phyloP scores from a whole-genome alignment of 495 filamentous ascomycete species.

The Penicillium malachiteum region DNA sequence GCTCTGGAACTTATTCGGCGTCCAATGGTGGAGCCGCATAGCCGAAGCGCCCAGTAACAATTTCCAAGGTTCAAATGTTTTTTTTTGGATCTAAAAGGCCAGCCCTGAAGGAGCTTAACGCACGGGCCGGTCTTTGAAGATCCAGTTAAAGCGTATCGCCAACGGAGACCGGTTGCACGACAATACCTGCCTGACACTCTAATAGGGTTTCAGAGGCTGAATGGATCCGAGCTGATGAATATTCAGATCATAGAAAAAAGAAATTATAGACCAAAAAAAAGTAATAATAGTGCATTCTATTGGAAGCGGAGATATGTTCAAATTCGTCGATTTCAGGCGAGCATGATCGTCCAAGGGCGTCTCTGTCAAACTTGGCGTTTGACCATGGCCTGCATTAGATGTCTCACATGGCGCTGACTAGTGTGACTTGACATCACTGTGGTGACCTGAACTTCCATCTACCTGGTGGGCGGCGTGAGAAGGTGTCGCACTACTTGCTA shows the following conservation, averaged over 20 bases:
- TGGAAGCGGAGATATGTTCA: neutral
- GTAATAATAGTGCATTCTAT: no score
- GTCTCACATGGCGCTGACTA: constrained; percentile 33
- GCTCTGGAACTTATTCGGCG: neutral
- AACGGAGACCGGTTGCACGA: constrained; percentile 31
- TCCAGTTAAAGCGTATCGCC: constrained; percentile 43
- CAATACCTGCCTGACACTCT: constrained; percentile 3
- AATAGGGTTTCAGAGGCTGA: constrained; percentile 26
- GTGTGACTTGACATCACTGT: constrained; percentile 17
- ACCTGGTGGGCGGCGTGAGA: constrained; percentile 20
- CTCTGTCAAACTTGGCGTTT: constrained; percentile 10
- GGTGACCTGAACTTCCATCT: constrained; percentile 17
- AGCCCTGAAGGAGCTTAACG: no score
- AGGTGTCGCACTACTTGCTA: constrained; percentile 14
- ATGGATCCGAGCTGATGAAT: constrained; percentile 25
- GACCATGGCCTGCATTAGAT: constrained; percentile 29
- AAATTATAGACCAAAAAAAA: no score
- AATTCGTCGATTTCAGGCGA: neutral
- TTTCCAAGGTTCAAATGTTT: no score
- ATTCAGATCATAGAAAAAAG: constrained; percentile 2
- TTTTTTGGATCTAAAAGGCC: no score
- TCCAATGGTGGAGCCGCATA: constrained; percentile 13
- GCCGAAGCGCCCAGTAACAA: constrained; percentile 16
- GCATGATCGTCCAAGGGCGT: neutral
- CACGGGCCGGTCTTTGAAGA: constrained; percentile 21